A percentile compares a stretch with the other conserved stretches of the same genome.
Evolutionary conservation across 2,329 filamentous ascomycete species (phyloP).

Genomic region (Mycosphaerella arachidis): DNA sequence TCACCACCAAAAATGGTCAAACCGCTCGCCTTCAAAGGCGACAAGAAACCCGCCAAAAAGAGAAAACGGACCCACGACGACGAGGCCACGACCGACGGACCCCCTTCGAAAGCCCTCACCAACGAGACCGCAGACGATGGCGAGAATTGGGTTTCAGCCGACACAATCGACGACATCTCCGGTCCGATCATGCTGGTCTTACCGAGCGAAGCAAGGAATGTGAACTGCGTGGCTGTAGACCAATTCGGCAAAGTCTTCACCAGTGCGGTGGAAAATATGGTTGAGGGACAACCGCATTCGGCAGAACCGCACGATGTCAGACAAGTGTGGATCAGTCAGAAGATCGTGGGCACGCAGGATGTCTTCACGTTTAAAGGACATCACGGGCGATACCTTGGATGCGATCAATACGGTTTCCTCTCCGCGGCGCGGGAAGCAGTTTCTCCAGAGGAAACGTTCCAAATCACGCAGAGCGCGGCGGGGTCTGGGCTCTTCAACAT

Average conservation of each 20-base stretch:
- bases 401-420: constrained; percentile 76
- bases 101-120: constrained; percentile 33
- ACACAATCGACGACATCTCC: constrained; percentile 65
- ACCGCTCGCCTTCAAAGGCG: constrained; percentile 90
- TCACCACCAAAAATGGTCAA: constrained; percentile 66
- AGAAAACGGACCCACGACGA: constrained; percentile 52
- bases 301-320: constrained; percentile 94
- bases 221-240: constrained; percentile 78
- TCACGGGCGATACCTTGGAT: constrained; percentile 81
- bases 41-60: constrained; percentile 90
- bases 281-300: constrained; percentile 74
- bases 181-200: constrained; percentile 82
- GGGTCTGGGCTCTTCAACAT: constrained; percentile 26
- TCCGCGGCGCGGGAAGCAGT: constrained; percentile 76
- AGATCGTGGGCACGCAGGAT: constrained; percentile 73
- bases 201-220: constrained; percentile 57
- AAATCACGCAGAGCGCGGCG: constrained; percentile 35
- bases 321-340: constrained; percentile 90
- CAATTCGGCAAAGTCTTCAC: constrained; percentile 81
- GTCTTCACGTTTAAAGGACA: constrained; percentile 79
- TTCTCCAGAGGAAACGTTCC: constrained; percentile 76
- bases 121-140: constrained; percentile 55
- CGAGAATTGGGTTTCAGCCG: constrained; percentile 88
- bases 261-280: constrained; percentile 76
- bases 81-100: constrained; percentile 35